These are phyloP conservation scores for Iris pallida DNA, from an alignment of 116 monocot species.

Conservation along the genomic window DNA sequence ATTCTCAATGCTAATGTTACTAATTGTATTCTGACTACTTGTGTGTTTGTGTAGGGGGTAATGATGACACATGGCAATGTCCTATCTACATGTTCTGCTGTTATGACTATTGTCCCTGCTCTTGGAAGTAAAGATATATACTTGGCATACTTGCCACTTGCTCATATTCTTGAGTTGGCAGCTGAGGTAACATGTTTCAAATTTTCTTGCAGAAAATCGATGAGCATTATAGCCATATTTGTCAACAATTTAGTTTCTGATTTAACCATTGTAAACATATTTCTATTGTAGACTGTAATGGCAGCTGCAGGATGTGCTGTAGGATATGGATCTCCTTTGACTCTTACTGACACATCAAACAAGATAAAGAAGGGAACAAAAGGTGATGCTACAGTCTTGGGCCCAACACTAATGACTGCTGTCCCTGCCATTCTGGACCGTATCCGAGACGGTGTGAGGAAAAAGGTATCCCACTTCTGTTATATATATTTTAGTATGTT, in stretches of 20 bases:
- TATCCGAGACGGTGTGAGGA: conserved; percentile 86
- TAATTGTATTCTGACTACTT: too few species aligned
- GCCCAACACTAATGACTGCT: conserved; percentile 81
- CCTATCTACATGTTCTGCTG: conserved; percentile 71
- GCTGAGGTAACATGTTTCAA: conserved; percentile 62
- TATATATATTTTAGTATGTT: background rate
- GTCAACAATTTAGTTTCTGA: background rate
- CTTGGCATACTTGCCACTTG: conserved; percentile 87
- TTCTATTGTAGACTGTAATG: conserved; percentile 61
- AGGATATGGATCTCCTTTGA: conserved; percentile 92
- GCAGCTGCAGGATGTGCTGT: conserved; percentile 69
- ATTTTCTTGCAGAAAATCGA: background rate
- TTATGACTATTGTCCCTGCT: conserved; percentile 83
- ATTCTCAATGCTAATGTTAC: too few species aligned
- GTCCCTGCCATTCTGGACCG: conserved; percentile 97
- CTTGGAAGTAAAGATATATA: conserved; percentile 77
- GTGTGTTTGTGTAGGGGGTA: conserved; percentile 53
- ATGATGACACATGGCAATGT: conserved; percentile 96
- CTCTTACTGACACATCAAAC: conserved; percentile 97
- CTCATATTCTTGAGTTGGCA: conserved; percentile 95
- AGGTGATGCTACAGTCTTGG: conserved; percentile 82
- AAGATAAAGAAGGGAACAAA: conserved; percentile 94
- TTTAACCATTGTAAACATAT: conserved; percentile 1
- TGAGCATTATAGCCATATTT: background rate
- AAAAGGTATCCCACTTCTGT: conserved; percentile 49